phyloP scores from a whole-genome alignment of 2,329 filamentous ascomycete genomes.

The Trichoderma citrinoviride region DNA sequence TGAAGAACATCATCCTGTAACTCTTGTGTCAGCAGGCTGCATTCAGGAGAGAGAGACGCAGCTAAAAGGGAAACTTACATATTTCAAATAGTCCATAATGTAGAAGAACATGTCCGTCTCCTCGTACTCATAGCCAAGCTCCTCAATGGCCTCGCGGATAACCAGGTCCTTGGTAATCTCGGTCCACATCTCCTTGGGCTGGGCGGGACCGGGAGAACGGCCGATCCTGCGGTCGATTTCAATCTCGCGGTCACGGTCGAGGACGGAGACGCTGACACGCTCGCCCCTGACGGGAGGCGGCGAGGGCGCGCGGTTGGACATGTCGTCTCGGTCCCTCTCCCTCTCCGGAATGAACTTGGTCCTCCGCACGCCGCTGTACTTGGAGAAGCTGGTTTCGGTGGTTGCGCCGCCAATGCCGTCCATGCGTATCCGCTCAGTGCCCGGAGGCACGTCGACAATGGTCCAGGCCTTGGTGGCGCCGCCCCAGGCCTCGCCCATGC shows the following conservation, averaged over 20 bases:
- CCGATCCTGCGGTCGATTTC: constrained; percentile 52
- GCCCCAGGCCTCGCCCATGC: constrained; percentile 69
- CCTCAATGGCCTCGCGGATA: constrained; percentile 79
- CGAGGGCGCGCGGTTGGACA: constrained; percentile 24
- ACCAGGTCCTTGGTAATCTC: constrained; percentile 95
- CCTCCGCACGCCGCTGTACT: constrained; percentile 73
- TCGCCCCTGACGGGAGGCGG: constrained; percentile 35
- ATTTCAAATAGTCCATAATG: constrained; percentile 82
- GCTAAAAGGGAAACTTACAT: constrained; percentile 59
- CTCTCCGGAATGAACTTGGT: constrained; percentile 71
- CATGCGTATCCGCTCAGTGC: constrained; percentile 78
- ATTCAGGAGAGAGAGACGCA: background rate
- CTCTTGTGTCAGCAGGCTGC: constrained; percentile 33
- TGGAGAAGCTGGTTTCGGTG: constrained; percentile 75
- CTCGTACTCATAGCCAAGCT: constrained; percentile 81
- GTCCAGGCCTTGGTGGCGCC: constrained; percentile 75
- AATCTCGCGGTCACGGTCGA: constrained; percentile 47
- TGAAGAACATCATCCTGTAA: constrained; percentile 81
- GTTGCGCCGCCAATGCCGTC: constrained; percentile 72
- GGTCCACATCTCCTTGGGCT: constrained; percentile 78
- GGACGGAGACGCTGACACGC: constrained; percentile 47
- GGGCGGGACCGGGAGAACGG: constrained; percentile 38
- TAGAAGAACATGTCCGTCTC: constrained; percentile 90
- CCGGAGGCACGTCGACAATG: constrained; percentile 80
- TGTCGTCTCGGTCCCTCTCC: constrained; percentile 41